Evolutionary conservation across 1,284 basidiomycete species (phyloP).

Genomic region (Trichosporon sp.): DNA sequence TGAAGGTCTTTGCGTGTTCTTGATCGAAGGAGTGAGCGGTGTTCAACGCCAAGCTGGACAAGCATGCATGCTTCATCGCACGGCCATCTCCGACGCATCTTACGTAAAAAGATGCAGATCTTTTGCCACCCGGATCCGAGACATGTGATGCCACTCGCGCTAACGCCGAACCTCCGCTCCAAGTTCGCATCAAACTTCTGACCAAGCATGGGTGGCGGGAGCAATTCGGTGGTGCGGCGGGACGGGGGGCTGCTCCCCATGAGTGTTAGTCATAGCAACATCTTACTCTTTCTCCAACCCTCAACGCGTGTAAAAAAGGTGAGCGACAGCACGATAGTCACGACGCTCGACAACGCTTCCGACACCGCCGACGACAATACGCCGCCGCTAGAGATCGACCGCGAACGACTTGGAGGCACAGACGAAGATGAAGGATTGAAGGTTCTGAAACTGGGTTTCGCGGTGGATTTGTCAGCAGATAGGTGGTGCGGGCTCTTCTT

Average conservation of each 20-base stretch:
- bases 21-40: too few relatives aligned
- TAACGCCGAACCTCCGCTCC: not conserved
- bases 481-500: not conserved
- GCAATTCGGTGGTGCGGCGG: not conserved
- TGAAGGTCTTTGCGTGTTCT: not conserved
- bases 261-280: not conserved
- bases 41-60: not conserved
- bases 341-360: not conserved
- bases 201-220: not conserved
- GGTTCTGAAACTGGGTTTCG: too few relatives aligned
- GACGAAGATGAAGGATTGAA: not conserved
- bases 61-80: not conserved
- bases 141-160: not conserved
- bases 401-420: not conserved
- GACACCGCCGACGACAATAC: not conserved
- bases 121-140: not conserved
- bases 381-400: not conserved
- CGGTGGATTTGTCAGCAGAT: not conserved
- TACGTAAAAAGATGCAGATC: not conserved
- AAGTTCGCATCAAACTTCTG: not conserved
- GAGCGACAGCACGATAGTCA: conserved; percentile 1
- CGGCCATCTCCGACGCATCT: not conserved
- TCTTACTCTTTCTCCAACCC: not conserved
- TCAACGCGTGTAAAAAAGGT: conserved; percentile 4
- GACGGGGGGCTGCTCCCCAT: not conserved